phyloP scores from a whole-genome alignment of 2,329 filamentous ascomycete genomes.

The Grosmannia penicillata region DNA sequence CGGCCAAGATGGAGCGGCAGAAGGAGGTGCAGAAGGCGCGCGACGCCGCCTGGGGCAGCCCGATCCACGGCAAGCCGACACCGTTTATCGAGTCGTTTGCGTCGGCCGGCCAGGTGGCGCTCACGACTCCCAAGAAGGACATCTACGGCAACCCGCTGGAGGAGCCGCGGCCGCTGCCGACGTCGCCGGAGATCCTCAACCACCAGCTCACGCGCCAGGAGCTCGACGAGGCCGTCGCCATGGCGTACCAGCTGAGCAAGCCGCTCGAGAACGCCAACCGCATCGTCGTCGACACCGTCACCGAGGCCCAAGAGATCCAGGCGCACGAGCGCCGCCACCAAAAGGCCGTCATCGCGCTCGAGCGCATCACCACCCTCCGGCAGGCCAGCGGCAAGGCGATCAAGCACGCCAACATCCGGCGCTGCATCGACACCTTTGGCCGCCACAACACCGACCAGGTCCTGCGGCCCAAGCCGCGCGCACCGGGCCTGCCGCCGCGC shows the following conservation, averaged over 20 bases:
- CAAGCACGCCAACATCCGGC: conserved; percentile 66
- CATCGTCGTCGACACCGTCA: conserved; percentile 24
- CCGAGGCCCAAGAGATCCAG: conserved; percentile 19
- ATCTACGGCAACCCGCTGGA: conserved; percentile 25
- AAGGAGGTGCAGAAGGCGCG: conserved; percentile 52
- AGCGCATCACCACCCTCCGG: conserved; percentile 61
- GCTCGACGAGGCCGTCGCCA: conserved; percentile 48
- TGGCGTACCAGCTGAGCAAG: conserved; percentile 53
- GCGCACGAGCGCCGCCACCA: conserved; percentile 42
- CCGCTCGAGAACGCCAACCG: conserved; percentile 26
- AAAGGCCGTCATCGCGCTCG: conserved; percentile 60
- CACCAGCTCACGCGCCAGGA: conserved; percentile 57
- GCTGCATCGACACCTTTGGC: conserved; percentile 78
- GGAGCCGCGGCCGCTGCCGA: conserved; percentile 27
- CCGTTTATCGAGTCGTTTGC: conserved; percentile 76
- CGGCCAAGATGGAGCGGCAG: conserved; percentile 65
- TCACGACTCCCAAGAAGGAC: conserved; percentile 20
- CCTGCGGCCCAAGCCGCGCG: conserved; percentile 47
- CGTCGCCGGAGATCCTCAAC: conserved; percentile 48
- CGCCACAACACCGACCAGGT: conserved; percentile 71
- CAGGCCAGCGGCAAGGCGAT: conserved; percentile 69
- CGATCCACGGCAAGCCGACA: conserved; percentile 63
- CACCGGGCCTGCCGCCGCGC: conserved; percentile 24
- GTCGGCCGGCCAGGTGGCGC: conserved; percentile 35
- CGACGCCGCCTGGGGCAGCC: conserved; percentile 54